A percentile compares a stretch with the other conserved stretches of the same genome.
Conservation (phyloP, 1,139 yeast genomes). For the Blastobotrys apis region DNA sequence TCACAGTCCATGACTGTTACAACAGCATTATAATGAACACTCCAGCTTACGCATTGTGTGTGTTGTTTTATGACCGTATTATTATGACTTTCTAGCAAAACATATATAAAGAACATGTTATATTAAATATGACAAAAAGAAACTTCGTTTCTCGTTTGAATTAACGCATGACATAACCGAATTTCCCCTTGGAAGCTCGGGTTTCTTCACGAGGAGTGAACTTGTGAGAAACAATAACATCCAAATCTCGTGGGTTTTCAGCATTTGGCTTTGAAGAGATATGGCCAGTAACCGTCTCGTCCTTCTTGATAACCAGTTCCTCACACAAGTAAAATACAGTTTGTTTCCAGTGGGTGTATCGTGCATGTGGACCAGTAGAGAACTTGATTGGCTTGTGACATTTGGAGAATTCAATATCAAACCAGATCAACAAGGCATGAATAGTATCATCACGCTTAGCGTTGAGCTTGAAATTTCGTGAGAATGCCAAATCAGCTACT, state of each 20-base stretch:
- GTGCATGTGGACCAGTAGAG: slow-evolving; percentile 46
- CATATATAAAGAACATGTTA: slow-evolving; percentile 2
- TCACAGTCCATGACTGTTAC: slow-evolving; percentile 96
- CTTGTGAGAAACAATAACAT: slow-evolving; percentile 42
- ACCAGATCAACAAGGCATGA: slow-evolving; percentile 92
- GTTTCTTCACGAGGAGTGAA: slow-evolving; percentile 49
- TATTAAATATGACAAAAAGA: not conserved
- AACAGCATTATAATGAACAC: slow-evolving; percentile 55
- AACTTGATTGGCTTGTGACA: slow-evolving; percentile 39
- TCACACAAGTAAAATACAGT: slow-evolving; percentile 88
- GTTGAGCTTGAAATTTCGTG: slow-evolving; percentile 58
- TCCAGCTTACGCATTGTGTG: not conserved
- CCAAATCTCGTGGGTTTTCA: slow-evolving; percentile 68
- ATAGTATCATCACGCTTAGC: slow-evolving; percentile 77
- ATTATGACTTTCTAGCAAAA: slow-evolving; percentile 6
- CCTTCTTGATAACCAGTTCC: slow-evolving; percentile 71
- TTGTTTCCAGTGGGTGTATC: slow-evolving; percentile 78
- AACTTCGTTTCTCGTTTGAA: too few species aligned
- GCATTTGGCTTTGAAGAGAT: slow-evolving; percentile 74
- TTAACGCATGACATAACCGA: slow-evolving; percentile 19
- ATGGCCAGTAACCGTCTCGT: slow-evolving; percentile 68
- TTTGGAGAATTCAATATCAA: slow-evolving; percentile 80
- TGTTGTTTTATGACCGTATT: slow-evolving; percentile 4
- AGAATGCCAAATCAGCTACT: slow-evolving; percentile 75
- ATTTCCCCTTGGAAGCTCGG: slow-evolving; percentile 16